phyloP scores from a whole-genome alignment of 2,329 filamentous ascomycete species.

The Rosellinia necatrix region DNA sequence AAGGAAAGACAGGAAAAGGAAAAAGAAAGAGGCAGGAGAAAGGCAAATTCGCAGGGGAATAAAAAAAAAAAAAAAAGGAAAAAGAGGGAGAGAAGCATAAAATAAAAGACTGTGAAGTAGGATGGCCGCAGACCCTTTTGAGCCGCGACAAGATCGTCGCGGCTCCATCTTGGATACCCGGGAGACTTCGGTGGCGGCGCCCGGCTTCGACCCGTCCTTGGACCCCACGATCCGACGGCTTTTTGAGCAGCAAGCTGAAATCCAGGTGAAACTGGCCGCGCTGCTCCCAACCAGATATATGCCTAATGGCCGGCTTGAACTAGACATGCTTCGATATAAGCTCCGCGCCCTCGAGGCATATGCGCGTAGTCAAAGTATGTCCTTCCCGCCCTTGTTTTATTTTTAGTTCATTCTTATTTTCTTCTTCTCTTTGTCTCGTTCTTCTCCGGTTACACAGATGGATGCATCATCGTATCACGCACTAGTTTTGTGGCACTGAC shows the following conservation, averaged over 20 bases:
- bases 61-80: background rate
- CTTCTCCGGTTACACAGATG: conserved; percentile 8
- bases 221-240: conserved; percentile 52
- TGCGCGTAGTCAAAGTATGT: conserved; percentile 56
- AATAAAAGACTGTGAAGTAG: conserved; percentile 7
- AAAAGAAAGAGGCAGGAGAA: background rate
- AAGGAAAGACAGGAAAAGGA: conserved; percentile 16
- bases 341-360: conserved; percentile 54
- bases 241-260: conserved; percentile 58
- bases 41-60: background rate
- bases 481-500: conserved; percentile 16
- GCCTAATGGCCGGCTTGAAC: conserved; percentile 53
- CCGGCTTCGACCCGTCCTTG: conserved; percentile 45
- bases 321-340: conserved; percentile 62
- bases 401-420: no score
- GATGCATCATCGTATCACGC: conserved; percentile 3
- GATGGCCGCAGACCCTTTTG: conserved; percentile 40
- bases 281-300: conserved; percentile 54
- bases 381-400: background rate
- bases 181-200: conserved; percentile 38
- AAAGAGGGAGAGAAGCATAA: background rate
- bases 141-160: conserved; percentile 42
- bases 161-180: conserved; percentile 38
- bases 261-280: conserved; percentile 55
- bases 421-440: background rate